Conservation (phyloP, 495 filamentous ascomycete genomes). For the Penicillium manginii region DNA sequence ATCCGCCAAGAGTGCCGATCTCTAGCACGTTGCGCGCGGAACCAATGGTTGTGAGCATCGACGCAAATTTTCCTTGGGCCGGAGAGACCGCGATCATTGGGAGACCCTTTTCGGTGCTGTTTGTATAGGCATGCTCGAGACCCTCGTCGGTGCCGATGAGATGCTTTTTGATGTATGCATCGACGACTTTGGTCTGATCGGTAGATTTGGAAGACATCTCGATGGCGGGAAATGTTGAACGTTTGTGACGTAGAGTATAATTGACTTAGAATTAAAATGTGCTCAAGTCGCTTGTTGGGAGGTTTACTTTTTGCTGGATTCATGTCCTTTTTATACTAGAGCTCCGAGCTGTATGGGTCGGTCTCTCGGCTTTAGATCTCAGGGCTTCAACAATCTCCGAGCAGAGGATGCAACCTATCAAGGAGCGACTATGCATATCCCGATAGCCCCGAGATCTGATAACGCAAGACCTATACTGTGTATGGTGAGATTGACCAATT, state of each 20-base stretch:
- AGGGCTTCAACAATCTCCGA: not conserved
- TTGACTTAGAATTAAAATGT: too few relatives aligned
- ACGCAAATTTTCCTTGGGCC: constrained; percentile 44
- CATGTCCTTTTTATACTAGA: not conserved
- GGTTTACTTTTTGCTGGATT: too few relatives aligned
- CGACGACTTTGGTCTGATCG: not conserved
- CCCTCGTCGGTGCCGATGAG: constrained; percentile 5
- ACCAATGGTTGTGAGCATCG: constrained; percentile 38
- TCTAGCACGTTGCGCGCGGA: constrained; percentile 50
- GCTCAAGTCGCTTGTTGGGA: too few relatives aligned
- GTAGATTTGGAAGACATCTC: not conserved
- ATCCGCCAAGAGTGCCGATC: constrained; percentile 56
- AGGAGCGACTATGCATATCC: not conserved
- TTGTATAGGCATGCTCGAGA: constrained; percentile 6
- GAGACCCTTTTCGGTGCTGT: constrained; percentile 10
- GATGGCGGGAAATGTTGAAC: not conserved
- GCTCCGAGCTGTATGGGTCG: not conserved
- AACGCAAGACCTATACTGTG: too few relatives aligned
- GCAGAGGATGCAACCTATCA: not conserved
- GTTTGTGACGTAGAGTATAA: too few relatives aligned
- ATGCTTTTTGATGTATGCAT: constrained; percentile 3
- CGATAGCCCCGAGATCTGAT: not conserved
- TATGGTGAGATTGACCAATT: too few relatives aligned
- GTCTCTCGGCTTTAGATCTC: not conserved
- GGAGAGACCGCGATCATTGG: constrained; percentile 42